Base-by-base conservation (phyloP, 2,329 filamentous ascomycete genomes). In the Colletotrichum higginsianum region DNA sequence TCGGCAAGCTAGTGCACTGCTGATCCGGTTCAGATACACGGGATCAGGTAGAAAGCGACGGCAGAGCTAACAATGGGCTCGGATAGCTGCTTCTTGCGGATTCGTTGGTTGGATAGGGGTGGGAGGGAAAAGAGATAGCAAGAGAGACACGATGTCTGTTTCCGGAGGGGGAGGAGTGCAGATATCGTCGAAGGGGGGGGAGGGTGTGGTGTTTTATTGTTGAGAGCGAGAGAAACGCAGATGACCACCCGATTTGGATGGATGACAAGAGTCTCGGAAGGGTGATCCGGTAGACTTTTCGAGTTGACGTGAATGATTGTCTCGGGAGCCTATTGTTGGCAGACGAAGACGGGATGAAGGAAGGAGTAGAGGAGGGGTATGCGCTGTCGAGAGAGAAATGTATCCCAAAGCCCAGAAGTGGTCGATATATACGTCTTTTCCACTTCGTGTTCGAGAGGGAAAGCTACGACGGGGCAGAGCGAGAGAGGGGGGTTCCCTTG, bases 11-110 rank as follows among this genome's bases (percentile, higher is more conserved):
- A 71, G 70, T 66, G 67, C 55, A 52, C 57, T 68, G 69, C 72
- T 73, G 69, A 73, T 72, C 72, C 63, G 69, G 63, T 49, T 68
- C 63, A 68, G 53, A 64, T 72, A 72, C 47, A 67, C 72, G 56
- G 69, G 72, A 73, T 72, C 69, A 69, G 64, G 61, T 61, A 50
- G 44, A 71, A 68, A 44, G 50, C 47, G 61, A 49, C 23, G 56
- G 44, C 26, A 71, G 56, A 72, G 61, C 70, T 72, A 72, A 55
- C 67, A 72, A 66, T 53, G 15, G 61, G 70, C 61, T 71, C 70
- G 50, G 66, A 66, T 62, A 52, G 42, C 70, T 72, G 70, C 66
- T 71, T 66, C 26, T 56, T 58, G 61, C 47, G 47, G 56, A 21
- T 68, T 61, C 15, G 56, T 44, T 42, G 64, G 56, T 58, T 50